Conservation (phyloP, 148 eudicot genomes). For the Nepenthes mirabilis region DNA sequence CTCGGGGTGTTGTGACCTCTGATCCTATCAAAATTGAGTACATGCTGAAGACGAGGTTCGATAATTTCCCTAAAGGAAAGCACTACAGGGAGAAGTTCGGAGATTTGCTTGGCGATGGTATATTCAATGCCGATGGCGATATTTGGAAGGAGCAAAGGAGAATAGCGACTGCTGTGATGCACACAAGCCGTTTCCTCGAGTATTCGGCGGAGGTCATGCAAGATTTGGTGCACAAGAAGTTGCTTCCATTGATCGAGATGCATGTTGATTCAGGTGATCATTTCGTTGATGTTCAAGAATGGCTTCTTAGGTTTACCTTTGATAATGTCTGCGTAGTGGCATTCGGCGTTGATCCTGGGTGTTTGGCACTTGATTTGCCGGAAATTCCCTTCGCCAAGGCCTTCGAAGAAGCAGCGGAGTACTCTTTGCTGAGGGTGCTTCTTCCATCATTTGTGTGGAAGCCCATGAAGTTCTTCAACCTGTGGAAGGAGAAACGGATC, state of each 20-base stretch:
- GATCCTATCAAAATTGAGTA: constrained; percentile 3
- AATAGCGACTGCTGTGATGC: constrained; percentile 42
- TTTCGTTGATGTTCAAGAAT: constrained; percentile 40
- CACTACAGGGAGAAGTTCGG: constrained; percentile 24
- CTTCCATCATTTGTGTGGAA: constrained; percentile 42
- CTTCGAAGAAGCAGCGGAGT: constrained; percentile 49
- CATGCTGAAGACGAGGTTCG: constrained; percentile 5
- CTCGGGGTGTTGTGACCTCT: background rate
- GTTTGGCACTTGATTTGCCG: constrained; percentile 27
- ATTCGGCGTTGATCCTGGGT: constrained; percentile 46
- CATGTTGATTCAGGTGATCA: constrained; percentile 2
- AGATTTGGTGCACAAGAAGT: constrained; percentile 32
- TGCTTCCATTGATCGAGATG: constrained; percentile 32
- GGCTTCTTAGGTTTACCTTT: constrained; percentile 44
- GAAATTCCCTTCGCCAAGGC: constrained; percentile 47
- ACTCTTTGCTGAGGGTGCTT: constrained; percentile 34
- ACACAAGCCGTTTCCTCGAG: constrained; percentile 28
- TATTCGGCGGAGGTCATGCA: constrained; percentile 29
- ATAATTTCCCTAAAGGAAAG: constrained; percentile 2
- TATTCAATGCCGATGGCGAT: constrained; percentile 41
- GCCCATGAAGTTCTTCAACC: constrained; percentile 19
- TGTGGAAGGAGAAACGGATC: constrained; percentile 29
- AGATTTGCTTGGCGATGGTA: constrained; percentile 44
- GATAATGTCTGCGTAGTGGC: constrained; percentile 49
- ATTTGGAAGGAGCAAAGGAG: constrained; percentile 37